phyloP scores from a whole-genome alignment of 2,329 filamentous ascomycete species.

The Ascomycota sp. region DNA sequence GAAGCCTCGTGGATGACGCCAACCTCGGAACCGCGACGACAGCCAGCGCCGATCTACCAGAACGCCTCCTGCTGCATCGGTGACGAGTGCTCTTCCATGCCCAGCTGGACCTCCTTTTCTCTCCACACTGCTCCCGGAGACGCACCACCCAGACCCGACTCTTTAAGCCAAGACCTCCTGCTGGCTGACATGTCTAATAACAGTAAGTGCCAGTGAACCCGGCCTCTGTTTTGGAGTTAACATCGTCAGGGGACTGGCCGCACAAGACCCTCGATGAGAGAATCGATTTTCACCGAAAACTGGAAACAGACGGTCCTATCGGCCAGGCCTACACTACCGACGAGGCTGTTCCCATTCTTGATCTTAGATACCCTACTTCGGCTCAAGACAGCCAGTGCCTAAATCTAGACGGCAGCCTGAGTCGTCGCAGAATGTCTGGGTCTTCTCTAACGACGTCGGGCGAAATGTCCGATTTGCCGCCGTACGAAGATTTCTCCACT shows the following conservation, averaged over 20 bases:
- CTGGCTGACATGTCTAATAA: conserved; percentile 1
- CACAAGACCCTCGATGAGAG: conserved; percentile 36
- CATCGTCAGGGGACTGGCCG: conserved; percentile 15
- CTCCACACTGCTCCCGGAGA: conserved; percentile 30
- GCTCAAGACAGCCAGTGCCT: conserved; percentile 27
- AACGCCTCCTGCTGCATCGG: conserved; percentile 37
- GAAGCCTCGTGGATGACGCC: conserved; percentile 35
- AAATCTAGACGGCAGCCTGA: conserved; percentile 29
- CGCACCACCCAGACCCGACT: conserved; percentile 30
- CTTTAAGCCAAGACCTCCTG: conserved; percentile 29
- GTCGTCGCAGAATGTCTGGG: conserved; percentile 45
- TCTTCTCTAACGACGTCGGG: conserved; percentile 52
- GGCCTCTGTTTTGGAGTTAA: neutral
- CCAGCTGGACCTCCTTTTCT: conserved; percentile 36
- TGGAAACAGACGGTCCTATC: conserved; percentile 38
- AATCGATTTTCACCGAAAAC: conserved; percentile 30
- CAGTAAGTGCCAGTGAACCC: conserved; percentile 10
- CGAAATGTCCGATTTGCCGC: conserved; percentile 44
- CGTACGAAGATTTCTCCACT: conserved; percentile 51
- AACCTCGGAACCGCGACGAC: conserved; percentile 27
- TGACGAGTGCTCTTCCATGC: conserved; percentile 29
- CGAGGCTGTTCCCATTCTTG: conserved; percentile 40
- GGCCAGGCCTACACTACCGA: conserved; percentile 43
- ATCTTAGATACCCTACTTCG: conserved; percentile 30
- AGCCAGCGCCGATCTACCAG: conserved; percentile 39